Base-by-base conservation (phyloP, 768 basidiomycete species). In the Dioszegia hungarica region DNA sequence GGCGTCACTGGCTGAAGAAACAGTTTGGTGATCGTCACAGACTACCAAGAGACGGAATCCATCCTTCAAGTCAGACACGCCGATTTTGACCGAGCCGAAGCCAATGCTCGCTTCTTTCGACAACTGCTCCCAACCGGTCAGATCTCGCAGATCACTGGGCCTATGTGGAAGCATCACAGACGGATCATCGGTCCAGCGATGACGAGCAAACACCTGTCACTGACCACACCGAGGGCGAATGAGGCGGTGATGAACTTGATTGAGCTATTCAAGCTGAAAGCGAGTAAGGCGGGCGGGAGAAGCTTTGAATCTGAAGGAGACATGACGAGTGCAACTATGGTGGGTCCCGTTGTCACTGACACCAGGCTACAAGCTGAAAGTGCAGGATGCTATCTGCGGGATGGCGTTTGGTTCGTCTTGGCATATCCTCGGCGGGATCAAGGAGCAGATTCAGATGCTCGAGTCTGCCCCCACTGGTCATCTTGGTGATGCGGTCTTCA, bases 181-280 rank as follows among this genome's bases (percentile, higher is more conserved):
- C 54, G 64, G 17, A 47, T 64, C 11, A 56, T 73, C 11, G 68
- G 68, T 3, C 59, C 66, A 5, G 60, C 67, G 1, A 74, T 72
- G 70, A 72, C 70, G 0, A 59, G 59, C 28, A 69, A 69, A 56
- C 68, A 70, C 45, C 59, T 74, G n/a, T 49, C 41, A 17, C 44
- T 63, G 52, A 57, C 66, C 10, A 63, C 61, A 2, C 64, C 70
- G 3, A 48, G 58, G 28, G 66, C 68, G 6, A 60, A 53, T 17
- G 43, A 52, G 5, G 45, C 64, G 0, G 57, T 61, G 0, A 37
- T 57, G 29, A 19, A 62, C 0, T 54, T 74, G n/a, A 52, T 70
- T 14, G 46, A 60, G 40, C 43, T 70, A 6, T 63, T 66, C 63
- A 40, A 31, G 22, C 17, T 29, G 10, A 74, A 74, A 34, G 24